Percentiles rank a stretch among this genome's conserved stretches.
Evolutionary conservation across 495 filamentous ascomycete species (phyloP).

Genomic region (Letharia lupina): DNA sequence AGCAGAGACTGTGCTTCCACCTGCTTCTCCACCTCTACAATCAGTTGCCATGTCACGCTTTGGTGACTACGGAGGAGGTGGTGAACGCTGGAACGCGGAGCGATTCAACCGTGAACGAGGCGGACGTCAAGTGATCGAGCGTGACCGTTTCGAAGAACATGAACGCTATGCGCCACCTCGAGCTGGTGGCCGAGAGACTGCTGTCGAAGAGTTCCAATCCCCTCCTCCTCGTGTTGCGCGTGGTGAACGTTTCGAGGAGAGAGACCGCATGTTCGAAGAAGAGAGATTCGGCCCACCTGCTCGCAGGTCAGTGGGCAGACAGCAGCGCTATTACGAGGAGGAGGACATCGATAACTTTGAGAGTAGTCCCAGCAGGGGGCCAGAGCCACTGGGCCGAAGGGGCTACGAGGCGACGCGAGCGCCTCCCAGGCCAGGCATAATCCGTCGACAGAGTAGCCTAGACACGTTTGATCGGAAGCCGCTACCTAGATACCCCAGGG

Average conservation of each 20-base stretch:
- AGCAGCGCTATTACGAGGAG: conserved; percentile 38
- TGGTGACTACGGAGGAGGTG: conserved; percentile 29
- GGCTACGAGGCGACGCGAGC: conserved; percentile 9
- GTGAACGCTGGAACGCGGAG: conserved; percentile 38
- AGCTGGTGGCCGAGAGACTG: conserved; percentile 23
- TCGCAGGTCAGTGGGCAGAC: conserved; percentile 36
- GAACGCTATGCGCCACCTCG: conserved; percentile 24
- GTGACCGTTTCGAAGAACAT: conserved; percentile 35
- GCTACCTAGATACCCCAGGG: conserved; percentile 42
- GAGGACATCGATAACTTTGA: conserved; percentile 39
- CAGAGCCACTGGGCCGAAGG: conserved; percentile 5
- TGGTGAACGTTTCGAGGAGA: conserved; percentile 44
- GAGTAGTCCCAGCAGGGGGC: conserved; percentile 29
- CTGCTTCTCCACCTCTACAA: background rate
- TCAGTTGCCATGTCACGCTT: conserved; percentile 37
- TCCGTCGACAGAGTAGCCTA: conserved; percentile 58
- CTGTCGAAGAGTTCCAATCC: conserved; percentile 29
- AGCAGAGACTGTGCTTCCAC: background rate
- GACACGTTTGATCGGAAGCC: conserved; percentile 67
- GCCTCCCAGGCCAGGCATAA: conserved; percentile 43
- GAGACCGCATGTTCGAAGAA: conserved; percentile 45
- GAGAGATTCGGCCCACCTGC: conserved; percentile 49
- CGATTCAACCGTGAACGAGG: conserved; percentile 43
- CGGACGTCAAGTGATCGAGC: conserved; percentile 36
- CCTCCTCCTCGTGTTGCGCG: conserved; percentile 32